Percentiles rank a stretch among this genome's conserved stretches.
Evolutionary conservation across 768 basidiomycete genomes (phyloP).

Genomic region (Lyophyllum semitale): DNA sequence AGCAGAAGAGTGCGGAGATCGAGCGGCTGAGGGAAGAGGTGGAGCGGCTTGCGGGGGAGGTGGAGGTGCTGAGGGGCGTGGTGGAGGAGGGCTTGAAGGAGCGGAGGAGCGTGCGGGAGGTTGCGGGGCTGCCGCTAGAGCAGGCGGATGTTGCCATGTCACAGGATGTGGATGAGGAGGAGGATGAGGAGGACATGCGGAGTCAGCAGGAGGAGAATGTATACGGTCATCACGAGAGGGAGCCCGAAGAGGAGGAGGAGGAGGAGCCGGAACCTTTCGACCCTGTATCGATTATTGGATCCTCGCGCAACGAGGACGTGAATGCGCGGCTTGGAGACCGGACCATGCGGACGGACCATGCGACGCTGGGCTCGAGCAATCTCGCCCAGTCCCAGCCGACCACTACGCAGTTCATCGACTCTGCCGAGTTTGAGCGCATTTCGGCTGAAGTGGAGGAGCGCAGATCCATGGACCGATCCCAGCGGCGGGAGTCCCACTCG

Average conservation of each 20-base stretch:
- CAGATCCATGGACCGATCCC: conserved; percentile 7
- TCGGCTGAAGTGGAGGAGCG: conserved; percentile 54
- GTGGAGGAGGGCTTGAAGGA: conserved; percentile 88
- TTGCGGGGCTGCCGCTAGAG: conserved; percentile 22
- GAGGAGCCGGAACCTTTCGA: conserved; percentile 38
- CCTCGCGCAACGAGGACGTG: conserved; percentile 22
- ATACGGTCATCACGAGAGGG: conserved; percentile 18
- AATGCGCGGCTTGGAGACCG: conserved; percentile 31
- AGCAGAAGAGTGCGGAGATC: conserved; percentile 68
- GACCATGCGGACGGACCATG: conserved; percentile 55
- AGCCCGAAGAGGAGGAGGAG: conserved; percentile 28
- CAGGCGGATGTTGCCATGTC: conserved; percentile 37
- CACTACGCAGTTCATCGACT: conserved; percentile 47
- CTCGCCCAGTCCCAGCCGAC: conserved; percentile 17
- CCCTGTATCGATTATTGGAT: conserved; percentile 31
- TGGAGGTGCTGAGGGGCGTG: conserved; percentile 82
- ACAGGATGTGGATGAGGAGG: conserved; percentile 29
- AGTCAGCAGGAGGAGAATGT: conserved; percentile 18
- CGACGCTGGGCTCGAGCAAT: conserved; percentile 47
- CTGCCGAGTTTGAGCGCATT: conserved; percentile 63
- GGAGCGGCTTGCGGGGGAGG: conserved; percentile 80
- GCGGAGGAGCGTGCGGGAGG: conserved; percentile 57
- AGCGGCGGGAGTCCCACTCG: not conserved
- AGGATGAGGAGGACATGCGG: conserved; percentile 22
- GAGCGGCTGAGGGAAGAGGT: conserved; percentile 72